Evolutionary conservation across 1,284 basidiomycete species (phyloP), one percentile per base, ranked within the genome.

Genomic region (Ustilago trichophora): DNA sequence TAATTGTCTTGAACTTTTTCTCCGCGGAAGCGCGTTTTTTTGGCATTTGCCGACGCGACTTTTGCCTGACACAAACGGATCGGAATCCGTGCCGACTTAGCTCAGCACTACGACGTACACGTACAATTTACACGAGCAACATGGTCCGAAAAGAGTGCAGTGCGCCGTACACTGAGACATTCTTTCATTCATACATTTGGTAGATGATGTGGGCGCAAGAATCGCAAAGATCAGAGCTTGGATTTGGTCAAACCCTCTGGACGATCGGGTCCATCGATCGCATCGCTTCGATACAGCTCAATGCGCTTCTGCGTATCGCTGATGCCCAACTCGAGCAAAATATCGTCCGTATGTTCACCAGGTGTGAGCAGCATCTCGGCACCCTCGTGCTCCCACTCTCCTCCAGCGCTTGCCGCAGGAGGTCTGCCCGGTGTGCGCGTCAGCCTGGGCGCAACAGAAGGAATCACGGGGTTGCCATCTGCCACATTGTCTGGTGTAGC

Each of bases 341-440:
- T 69, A 16, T 72, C 70, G 24, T 59, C 40, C 15, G 80, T 78
- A 40, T 82, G 74, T 25, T 72, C 66, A 9, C 82, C 82, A 1
- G 81, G 73, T 11, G 60, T 62, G 6, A 82, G 52, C 18, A 82
- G 55, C 50, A 65, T 50, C 25, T 64, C 59, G 8, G 55, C 53
- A 8, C 45, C 32, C 6, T 54, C 66, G 21, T 41, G 45, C 19
- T 58, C 55, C 59, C 56, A 68, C 12, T 49, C 59, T 24, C 63
- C 55, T 11, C 68, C 70, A 1, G 51, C 49, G 13, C 58, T 64
- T 15, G 71, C 73, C n/a, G 53, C 32, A 6, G 73, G 68, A 8
- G 49, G 38, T 16, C 13, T 52, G 6, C 72, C 80, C 0, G 82
- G 81, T 5, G 82, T 82, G 10, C 79, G 55, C 1, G 35, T 40